Evolutionary conservation across 1,284 basidiomycete genomes (phyloP), one percentile per base, ranked within the genome.

Genomic region (Waitea zeae): DNA sequence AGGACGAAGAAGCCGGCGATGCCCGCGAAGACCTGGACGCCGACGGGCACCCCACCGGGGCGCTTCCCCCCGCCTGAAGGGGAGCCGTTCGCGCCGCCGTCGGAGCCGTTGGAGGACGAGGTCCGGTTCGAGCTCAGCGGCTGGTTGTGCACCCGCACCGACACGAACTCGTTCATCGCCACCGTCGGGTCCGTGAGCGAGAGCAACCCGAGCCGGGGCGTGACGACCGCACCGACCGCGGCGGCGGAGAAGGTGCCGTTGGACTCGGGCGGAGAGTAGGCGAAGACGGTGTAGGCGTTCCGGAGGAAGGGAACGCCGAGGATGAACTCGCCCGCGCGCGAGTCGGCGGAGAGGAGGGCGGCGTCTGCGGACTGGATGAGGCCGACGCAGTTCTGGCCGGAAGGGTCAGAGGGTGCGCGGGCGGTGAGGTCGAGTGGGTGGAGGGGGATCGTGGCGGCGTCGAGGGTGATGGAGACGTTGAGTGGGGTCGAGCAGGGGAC

Each of bases 291-390:
- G 48, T 82, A 83, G 3, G 68, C 63, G 45, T 70, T 81, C 7
- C 78, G 64, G 44, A 83, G 56, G 48, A 82, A 83, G 0, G 79
- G 72, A 0, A 80, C 72, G 18, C 79, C 80, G 30, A 81, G 67
- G 36, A 78, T 60, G 53, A 81, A 69, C 48, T 81, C 77, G 0
- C 64, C 66, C 18, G 67, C 52, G 9, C 40, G 44, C 2, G 57
- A 47, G 5, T 42, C 41, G 0, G 52, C 42, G 5, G 46, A 43
- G 2, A 49, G 45, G 30, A 76, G 59, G 5, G 49, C 41, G 4
- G 45, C 42, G 31, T 66, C 59, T 14, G 56, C 62, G 13, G 67
- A 50, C 46, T 81, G 78, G 41, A 82, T 74, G 31, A 77, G 52
- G 9, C 78, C 78, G 2, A 67, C 51, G 53, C 79, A 83, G 43